Evolutionary conservation across 257 asterid genomes (phyloP), one percentile per base, ranked within the genome.

Genomic region (Datura wrightii): DNA sequence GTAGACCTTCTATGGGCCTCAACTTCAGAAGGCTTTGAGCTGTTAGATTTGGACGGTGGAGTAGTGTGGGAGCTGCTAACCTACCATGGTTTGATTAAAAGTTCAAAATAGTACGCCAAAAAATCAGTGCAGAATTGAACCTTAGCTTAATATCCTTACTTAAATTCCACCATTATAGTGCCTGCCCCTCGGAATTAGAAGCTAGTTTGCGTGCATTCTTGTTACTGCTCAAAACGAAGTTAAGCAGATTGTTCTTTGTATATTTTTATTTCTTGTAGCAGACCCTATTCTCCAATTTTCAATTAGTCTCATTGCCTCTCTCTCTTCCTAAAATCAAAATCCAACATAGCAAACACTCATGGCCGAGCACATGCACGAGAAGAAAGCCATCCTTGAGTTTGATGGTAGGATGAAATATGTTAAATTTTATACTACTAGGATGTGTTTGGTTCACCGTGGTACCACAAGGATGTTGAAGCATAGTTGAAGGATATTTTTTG

Each of bases 21-120:
- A 8, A 66, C 48, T 66, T 65, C 72, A 65, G n/a, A 34, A 65
- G 72, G 8, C 46, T 54, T 54, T 65, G 72, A 36, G 72, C 72
- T 65, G 46, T 65, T 65, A 34, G 46, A 36, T 65, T 65, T 65
- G 44, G 8, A 13, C 46, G 16, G 46, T 34, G 72, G 54, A 50
- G 52, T 65, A 65, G 46, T 66, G 74, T 66, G 74, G 24, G 19
- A 66, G 74, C 74, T 36, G 7, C 48, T 66, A 36, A 36, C 11
- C 74, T 66, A 66, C 19, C 48, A 34, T 13, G 74, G 48, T 14
- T 34, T 66, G 10, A 66, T 36, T 36, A 36, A 65, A 2, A 36
- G 14, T 36, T 36, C 48, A 36, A 41, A 37, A 13, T 66, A 36
- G 24, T 66, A 36, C 7, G 74, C 74, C 72, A 34, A 34, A 65